These are phyloP conservation scores for Trichoderma cornu-damae DNA, from an alignment of 2,329 filamentous ascomycete species.

Conservation along the genomic window DNA sequence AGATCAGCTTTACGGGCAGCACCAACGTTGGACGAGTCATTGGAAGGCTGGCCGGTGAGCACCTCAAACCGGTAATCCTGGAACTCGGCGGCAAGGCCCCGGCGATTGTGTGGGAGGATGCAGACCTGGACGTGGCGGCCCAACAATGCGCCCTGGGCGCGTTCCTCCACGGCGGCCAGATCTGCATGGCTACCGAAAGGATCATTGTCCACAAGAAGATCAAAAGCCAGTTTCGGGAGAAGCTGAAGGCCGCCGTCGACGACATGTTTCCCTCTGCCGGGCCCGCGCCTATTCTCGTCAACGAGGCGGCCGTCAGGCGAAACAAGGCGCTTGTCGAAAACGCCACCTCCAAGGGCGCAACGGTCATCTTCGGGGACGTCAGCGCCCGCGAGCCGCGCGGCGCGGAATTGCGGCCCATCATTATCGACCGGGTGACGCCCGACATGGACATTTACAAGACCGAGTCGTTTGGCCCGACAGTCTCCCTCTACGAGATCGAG, in stretches of 20 bases:
- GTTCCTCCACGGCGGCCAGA: conserved; percentile 70
- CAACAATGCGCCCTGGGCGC: conserved; percentile 62
- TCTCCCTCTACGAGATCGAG: conserved; percentile 62
- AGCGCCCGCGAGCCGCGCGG: conserved; percentile 31
- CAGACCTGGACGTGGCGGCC: conserved; percentile 68
- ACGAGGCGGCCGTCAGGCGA: conserved; percentile 59
- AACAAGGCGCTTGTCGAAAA: conserved; percentile 63
- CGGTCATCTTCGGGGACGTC: conserved; percentile 38
- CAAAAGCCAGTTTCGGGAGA: conserved; percentile 42
- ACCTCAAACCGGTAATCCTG: conserved; percentile 73
- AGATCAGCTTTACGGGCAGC: conserved; percentile 83
- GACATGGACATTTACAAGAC: conserved; percentile 69
- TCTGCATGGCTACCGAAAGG: conserved; percentile 81
- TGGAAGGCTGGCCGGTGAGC: conserved; percentile 61
- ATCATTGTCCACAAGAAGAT: conserved; percentile 55
- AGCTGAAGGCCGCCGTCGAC: conserved; percentile 37
- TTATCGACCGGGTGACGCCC: conserved; percentile 57
- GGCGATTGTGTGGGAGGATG: conserved; percentile 74
- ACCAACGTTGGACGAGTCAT: conserved; percentile 70
- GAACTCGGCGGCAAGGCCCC: conserved; percentile 81
- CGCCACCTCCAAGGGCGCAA: conserved; percentile 62
- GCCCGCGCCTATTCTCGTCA: conserved; percentile 65
- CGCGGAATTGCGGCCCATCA: conserved; percentile 55
- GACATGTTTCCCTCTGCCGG: conserved; percentile 49
- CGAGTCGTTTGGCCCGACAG: conserved; percentile 73